phyloP scores from a whole-genome alignment of 2,329 filamentous ascomycete genomes.

The Torrubiellomyces zombiae region DNA sequence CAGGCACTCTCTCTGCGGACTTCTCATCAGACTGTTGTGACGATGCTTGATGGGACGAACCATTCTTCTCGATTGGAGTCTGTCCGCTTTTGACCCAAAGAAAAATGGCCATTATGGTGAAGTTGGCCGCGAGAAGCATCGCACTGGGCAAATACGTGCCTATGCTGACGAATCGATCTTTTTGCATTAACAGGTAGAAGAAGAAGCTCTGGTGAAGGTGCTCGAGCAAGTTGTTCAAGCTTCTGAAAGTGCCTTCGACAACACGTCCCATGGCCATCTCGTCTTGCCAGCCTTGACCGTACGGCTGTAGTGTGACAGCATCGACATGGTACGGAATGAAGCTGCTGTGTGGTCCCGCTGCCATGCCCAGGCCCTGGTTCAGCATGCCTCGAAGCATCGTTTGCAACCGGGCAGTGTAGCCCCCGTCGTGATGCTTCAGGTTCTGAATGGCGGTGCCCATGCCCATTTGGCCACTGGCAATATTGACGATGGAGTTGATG shows the following conservation, averaged over 20 bases:
- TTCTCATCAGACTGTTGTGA: conserved; percentile 7
- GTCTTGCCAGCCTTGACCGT: conserved; percentile 87
- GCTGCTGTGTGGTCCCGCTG: conserved; percentile 79
- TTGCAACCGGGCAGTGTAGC: conserved; percentile 63
- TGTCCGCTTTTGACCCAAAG: conserved; percentile 85
- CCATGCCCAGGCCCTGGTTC: conserved; percentile 75
- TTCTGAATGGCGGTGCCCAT: conserved; percentile 71
- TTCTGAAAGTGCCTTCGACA: conserved; percentile 80
- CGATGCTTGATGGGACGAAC: background rate
- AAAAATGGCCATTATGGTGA: conserved; percentile 86
- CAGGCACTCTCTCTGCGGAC: too few species aligned
- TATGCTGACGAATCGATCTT: conserved; percentile 89
- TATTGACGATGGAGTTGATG: conserved; percentile 81
- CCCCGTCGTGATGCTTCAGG: conserved; percentile 69
- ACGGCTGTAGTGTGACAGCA: conserved; percentile 80
- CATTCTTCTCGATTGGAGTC: conserved; percentile 1
- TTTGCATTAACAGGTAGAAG: conserved; percentile 89
- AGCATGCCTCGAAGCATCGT: conserved; percentile 90
- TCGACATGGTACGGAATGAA: conserved; percentile 98
- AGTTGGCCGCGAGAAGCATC: conserved; percentile 91
- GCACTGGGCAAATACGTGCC: conserved; percentile 92
- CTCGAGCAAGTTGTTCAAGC: conserved; percentile 89
- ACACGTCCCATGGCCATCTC: conserved; percentile 89
- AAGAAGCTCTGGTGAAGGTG: conserved; percentile 98
- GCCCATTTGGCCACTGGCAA: conserved; percentile 83